Evolutionary conservation across 257 asterid species (phyloP), one percentile per base, ranked within the genome.

Genomic region (Mitragyna speciosa): DNA sequence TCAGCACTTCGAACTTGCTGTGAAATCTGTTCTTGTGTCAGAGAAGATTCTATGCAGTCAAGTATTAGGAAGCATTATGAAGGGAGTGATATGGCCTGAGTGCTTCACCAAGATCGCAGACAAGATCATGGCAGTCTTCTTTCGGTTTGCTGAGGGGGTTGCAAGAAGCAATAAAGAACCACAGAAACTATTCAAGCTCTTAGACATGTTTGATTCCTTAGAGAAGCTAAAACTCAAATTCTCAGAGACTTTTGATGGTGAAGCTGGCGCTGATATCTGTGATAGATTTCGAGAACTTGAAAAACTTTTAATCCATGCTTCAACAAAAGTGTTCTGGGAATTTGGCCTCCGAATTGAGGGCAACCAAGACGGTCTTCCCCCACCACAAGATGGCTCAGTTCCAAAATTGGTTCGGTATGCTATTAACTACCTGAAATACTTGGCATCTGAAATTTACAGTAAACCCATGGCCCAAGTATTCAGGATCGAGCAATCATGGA

Each of bases 111-210:
- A 90, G 89, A 90, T 90, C 3, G 87, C 98, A 0, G 98, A 94
- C 87, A 94, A 92, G 78, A 94, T 94, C 88, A 92, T 91, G 96
- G 98, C 97, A 1, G 98, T 94, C 78, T 94, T 94, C 86, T 94
- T 94, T 74, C 84, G 96, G n/a, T 94, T 94, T 31, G 98, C 95
- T 0, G 98, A 94, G 78, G 98, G 97, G 45, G 92, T 92, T 2
- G 93, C 98, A 6, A 77, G 97, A 73, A 89, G 98, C 86, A 88
- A 81, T 22, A 94, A 91, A 79, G 97, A 91, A 49, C 94, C 98
- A 24, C 97, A 94, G 83, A 94, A 94, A 86, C 85, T 94, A 26
- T 94, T 94, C 87, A 94, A 90, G 88, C 98, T 94, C 12, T 70
- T 94, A n/a, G 97, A 94, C 83, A 92, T 91, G 96, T 88, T 88